Conservation (phyloP, 306 rosid genomes). For the Castanea mollissima region DNA sequence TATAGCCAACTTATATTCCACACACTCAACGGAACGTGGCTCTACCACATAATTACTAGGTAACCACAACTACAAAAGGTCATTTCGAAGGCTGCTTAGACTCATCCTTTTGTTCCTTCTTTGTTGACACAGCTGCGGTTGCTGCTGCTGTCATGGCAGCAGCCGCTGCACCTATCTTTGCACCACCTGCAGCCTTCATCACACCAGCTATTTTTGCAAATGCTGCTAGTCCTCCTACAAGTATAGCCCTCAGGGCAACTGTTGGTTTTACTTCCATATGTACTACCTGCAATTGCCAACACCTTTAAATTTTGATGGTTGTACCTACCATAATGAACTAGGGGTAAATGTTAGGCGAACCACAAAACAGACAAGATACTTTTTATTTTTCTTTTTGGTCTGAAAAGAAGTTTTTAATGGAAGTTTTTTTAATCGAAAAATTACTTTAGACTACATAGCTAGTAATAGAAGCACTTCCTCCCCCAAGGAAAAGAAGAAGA, state of each 20-base stretch:
- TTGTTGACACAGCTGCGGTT: slow-evolving; percentile 67
- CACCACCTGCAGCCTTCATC: slow-evolving; percentile 88
- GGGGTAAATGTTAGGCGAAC: neutral
- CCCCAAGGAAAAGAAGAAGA: too few relatives aligned
- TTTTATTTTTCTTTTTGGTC: neutral
- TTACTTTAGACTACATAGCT: neutral
- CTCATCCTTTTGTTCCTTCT: slow-evolving; percentile 53
- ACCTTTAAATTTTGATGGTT: slow-evolving; percentile 6
- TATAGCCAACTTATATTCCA: neutral
- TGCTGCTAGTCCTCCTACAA: slow-evolving; percentile 87
- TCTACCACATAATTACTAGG: slow-evolving; percentile 11
- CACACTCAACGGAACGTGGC: neutral
- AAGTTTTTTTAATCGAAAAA: neutral
- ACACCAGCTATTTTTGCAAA: slow-evolving; percentile 75
- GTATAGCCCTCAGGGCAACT: slow-evolving; percentile 75
- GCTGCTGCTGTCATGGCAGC: slow-evolving; percentile 91
- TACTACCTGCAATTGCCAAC: slow-evolving; percentile 29
- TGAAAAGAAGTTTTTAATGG: neutral
- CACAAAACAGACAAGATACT: neutral
- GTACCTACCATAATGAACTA: neutral
- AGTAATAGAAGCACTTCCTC: neutral
- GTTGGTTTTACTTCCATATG: slow-evolving; percentile 74
- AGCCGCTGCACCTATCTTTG: slow-evolving; percentile 74
- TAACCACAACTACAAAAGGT: neutral
- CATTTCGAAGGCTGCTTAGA: slow-evolving; percentile 40